These are phyloP conservation scores for Candida argentea DNA, from an alignment of 805 yeast species.

Conservation along the genomic window DNA sequence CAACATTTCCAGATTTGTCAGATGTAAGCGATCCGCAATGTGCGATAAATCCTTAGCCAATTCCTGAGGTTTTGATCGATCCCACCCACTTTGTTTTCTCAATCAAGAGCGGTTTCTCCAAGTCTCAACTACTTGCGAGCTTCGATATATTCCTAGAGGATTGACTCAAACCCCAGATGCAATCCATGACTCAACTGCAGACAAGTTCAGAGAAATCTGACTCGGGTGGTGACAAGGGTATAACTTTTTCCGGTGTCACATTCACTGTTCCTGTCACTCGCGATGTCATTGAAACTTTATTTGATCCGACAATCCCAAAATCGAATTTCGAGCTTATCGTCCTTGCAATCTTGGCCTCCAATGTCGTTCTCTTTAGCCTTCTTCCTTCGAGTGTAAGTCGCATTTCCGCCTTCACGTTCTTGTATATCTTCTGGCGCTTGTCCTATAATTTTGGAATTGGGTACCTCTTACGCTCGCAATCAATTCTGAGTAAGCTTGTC, in stretches of 20 bases:
- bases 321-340: conserved; percentile 58
- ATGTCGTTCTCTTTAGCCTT: conserved; percentile 20
- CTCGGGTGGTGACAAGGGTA: conserved; percentile 18
- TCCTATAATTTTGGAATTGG: conserved; percentile 80
- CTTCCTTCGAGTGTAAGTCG: conserved; percentile 11
- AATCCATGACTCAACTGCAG: background rate
- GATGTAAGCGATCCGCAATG: no score
- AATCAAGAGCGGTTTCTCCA: background rate
- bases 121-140: no score
- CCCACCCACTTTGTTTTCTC: background rate
- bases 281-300: conserved; percentile 74
- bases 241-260: conserved; percentile 34
- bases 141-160: no score
- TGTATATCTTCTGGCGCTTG: conserved; percentile 67
- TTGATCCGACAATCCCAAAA: conserved; percentile 66
- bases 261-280: conserved; percentile 55
- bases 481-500: conserved; percentile 45
- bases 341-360: conserved; percentile 26
- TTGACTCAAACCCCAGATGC: no score
- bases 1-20: no score
- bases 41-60: no score
- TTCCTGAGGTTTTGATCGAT: background rate
- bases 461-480: conserved; percentile 52
- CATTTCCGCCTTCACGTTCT: conserved; percentile 34
- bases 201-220: background rate